Base-by-base conservation (phyloP, 1,284 basidiomycete species). In the Laetiporus sulphureus region DNA sequence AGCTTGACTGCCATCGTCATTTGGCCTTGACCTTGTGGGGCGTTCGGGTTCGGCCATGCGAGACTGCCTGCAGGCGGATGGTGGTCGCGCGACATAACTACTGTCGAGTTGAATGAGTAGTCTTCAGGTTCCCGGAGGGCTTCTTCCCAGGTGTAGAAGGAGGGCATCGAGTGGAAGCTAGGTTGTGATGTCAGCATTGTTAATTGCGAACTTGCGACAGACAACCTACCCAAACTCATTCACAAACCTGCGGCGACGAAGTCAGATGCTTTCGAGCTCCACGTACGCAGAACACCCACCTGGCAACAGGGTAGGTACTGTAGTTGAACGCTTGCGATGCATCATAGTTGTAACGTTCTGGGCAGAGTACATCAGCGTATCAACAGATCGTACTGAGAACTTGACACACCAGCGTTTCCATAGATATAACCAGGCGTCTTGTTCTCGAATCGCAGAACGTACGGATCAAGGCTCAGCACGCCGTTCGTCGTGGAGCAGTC, bases 111-210 rank as follows among this genome's bases (percentile, higher is more conserved):
- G 64, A 81, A 78, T 11, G 63, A 62, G 57, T 75, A 80, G 48
- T 75, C 74, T 10, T 67, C 67, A 0, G 68, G 63, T 3, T 67
- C 68, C 12, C 60, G 51, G 13, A 82, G 68, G 1, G 77, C 73
- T 49, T 79, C 72, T 53, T 80, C 69, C 72, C 77, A 79, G 40
- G 67, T 73, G 49, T 76, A 76, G 58, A 81, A 75, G 0, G 75
- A 80, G 0, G 79, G 77, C 69, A 79, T 74, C 0, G 77, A 79
- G 53, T 79, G 79, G 60, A 79, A 80, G 15, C 77, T 77, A 29
- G n/a, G 20, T 34, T 18, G 8, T 5, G 16, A 34, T n/a, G 16
- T 12, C 32, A 18, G 25, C 25, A 31, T 32, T 15, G 3, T 12
- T 19, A 21, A 30, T 20, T 12, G 15, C 20, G n/a, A 0, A 3